Evolutionary conservation across 2,329 filamentous ascomycete species (phyloP), one percentile per base, ranked within the genome.

Genomic region (Aspergillus uvarum): DNA sequence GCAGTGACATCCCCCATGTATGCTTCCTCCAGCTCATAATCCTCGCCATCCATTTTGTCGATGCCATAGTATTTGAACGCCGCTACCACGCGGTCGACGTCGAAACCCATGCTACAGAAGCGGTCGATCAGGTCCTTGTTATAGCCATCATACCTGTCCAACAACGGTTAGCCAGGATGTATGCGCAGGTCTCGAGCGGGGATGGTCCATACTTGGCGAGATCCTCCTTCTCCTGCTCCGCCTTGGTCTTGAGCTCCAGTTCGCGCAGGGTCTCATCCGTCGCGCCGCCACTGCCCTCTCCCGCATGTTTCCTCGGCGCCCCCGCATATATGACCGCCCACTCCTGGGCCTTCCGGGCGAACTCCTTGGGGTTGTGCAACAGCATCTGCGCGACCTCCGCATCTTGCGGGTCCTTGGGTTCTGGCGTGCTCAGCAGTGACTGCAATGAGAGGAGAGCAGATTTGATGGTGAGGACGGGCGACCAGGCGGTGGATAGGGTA

Each of bases 321-420:
- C 88, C 87, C 1, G 94, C 95, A 74, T 93, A 86, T 67, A 86
- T 84, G 49, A 96, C 86, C 3, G 95, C 91, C 95, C 95, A 99
- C 66, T 97, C 90, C 63, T 92, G 87, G 0, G 95, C 95, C 65
- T 90, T 89, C 64, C 87, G 83, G 57, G 90, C 87, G 70, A 97
- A 98, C 59, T 87, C 86, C 51, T 90, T 86, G 0, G 91, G 92
- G 51, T 90, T 85, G 2, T 88, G 85, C 61, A 96, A 82, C 71
- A 98, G 83, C 91, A 97, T 96, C 70, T 85, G 87, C 24, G 95
- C 95, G 1, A 98, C 95, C 75, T 97, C 92, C 44, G 93, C 93
- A 71, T 99, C 95, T 79, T 99, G 95, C 0, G 95, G 95, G 67
- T 99, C 95, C 70, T 94, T 96, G 0, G 95, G 94, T 75, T 99